Evolutionary conservation across 2,329 filamentous ascomycete genomes (phyloP).

Genomic region (Phyllachora maydis): DNA sequence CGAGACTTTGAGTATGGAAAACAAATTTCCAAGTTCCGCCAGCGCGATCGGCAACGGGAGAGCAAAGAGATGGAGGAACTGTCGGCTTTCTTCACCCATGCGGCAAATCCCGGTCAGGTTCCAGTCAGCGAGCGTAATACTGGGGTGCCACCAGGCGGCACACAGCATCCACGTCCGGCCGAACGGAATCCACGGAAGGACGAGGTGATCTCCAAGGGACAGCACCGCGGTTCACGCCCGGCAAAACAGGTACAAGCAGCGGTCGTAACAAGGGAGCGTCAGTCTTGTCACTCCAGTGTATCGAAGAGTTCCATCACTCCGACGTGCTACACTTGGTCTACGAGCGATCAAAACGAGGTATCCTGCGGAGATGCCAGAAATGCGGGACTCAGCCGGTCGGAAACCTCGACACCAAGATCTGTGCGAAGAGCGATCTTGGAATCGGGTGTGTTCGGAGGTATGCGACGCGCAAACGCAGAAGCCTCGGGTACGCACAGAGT

Average conservation of each 20-base stretch:
- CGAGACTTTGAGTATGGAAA: slow-evolving; percentile 7
- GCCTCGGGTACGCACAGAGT: neutral
- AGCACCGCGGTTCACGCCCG: slow-evolving; percentile 5
- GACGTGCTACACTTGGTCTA: no score
- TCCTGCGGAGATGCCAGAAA: slow-evolving; percentile 2
- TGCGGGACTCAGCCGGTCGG: no score
- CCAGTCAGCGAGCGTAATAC: no score
- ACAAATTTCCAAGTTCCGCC: neutral
- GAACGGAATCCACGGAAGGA: no score
- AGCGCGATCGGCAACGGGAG: no score
- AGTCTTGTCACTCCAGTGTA: slow-evolving; percentile 3
- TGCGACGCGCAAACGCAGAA: neutral
- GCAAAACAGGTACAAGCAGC: slow-evolving; percentile 1
- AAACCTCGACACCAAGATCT: neutral
- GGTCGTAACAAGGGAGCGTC: neutral
- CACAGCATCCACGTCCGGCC: no score
- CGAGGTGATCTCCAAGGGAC: no score
- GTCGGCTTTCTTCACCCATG: no score
- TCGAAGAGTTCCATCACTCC: neutral
- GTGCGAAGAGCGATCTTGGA: neutral
- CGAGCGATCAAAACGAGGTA: neutral
- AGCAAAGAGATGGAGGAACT: no score
- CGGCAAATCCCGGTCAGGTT: no score
- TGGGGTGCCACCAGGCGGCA: no score
- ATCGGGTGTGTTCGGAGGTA: neutral